Conservation (phyloP, 2,329 filamentous ascomycete species). For the Exophiala calicioides region DNA sequence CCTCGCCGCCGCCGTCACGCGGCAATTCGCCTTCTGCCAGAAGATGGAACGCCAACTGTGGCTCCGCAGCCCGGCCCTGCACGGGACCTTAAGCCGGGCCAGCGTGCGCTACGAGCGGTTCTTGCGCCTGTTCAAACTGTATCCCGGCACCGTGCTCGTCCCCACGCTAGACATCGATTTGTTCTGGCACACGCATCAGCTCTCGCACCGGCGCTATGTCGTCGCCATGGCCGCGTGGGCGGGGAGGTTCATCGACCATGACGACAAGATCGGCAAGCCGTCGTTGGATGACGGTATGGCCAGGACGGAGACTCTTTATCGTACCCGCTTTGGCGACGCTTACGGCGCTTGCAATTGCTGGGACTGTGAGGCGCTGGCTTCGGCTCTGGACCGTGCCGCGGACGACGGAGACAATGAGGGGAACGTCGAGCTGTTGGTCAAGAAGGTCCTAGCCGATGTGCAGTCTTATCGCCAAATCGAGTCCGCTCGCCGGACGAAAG, state of each 20-base stretch:
- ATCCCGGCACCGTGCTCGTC: slow-evolving; percentile 37
- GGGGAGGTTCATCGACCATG: slow-evolving; percentile 41
- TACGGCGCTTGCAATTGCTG: slow-evolving; percentile 39
- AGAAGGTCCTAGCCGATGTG: neutral
- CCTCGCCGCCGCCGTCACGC: slow-evolving; percentile 38
- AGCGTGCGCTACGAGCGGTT: slow-evolving; percentile 44
- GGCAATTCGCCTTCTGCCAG: slow-evolving; percentile 43
- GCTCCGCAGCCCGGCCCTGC: slow-evolving; percentile 41
- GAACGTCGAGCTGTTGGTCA: neutral
- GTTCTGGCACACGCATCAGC: slow-evolving; percentile 49
- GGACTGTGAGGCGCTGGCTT: slow-evolving; percentile 41
- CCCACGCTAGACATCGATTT: slow-evolving; percentile 49
- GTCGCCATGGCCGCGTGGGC: slow-evolving; percentile 17
- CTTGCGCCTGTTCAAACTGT: slow-evolving; percentile 37
- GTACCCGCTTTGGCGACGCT: slow-evolving; percentile 38
- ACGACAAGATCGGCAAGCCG: slow-evolving; percentile 40
- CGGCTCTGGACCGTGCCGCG: slow-evolving; percentile 26
- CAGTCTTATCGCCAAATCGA: neutral
- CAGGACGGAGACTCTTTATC: slow-evolving; percentile 36
- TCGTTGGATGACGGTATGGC: slow-evolving; percentile 34
- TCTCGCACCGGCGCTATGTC: slow-evolving; percentile 36
- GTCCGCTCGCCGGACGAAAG: neutral
- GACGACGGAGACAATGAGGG: neutral
- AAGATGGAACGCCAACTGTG: slow-evolving; percentile 46
- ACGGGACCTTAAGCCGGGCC: slow-evolving; percentile 40